Base-by-base conservation (phyloP, 306 rosid genomes). In the Cotoneaster glaucophyllus region DNA sequence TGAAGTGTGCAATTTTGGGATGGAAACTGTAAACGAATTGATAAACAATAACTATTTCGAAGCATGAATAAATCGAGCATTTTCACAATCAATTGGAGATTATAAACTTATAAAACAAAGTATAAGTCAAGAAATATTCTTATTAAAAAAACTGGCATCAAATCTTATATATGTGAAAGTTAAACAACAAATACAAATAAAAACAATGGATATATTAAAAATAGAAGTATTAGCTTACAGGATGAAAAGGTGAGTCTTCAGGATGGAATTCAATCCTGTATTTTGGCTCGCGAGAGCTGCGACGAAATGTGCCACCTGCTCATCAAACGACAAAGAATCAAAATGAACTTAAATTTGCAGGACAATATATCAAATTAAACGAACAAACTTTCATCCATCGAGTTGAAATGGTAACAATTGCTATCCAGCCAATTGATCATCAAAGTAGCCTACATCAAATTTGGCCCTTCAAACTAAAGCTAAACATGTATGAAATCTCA, bases 201-300 rank as follows among this genome's bases (percentile, higher is more conserved):
- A 21, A 69, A 6, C 28, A 32, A 34, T 21, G 62, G 62, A 56
- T 7, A 9, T 26, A 78, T 24, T 28, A 67, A 66, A 54, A 44
- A 18, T 24, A 24, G 19, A 21, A 19, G 31, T 54, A 15, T 22
- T 58, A 57, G 28, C 92, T 86, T 87, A 95, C 97, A 31, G 96
- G 97, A 74, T 59, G 82, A 84, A 82, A 95, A 53, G 96, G 99
- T 21, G 96, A 90, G 67, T 90, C 90, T 82, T 88, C 83, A 29
- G 93, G 64, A 76, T 90, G 97, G 66, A 95, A 95, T 83, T 95
- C 92, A 70, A 95, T 90, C 80, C 82, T 92, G 90, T 86, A 92
- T 75, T 95, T 95, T 8, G 97, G 96, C 73, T 91, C 97, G 6
- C 92, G 97, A 74, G 92, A 89, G 84, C 90, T 79, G 24, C 81